These are phyloP conservation scores for Pyrrhoderma noxium DNA, from an alignment of 1,284 basidiomycete species.

Conservation along the genomic window DNA sequence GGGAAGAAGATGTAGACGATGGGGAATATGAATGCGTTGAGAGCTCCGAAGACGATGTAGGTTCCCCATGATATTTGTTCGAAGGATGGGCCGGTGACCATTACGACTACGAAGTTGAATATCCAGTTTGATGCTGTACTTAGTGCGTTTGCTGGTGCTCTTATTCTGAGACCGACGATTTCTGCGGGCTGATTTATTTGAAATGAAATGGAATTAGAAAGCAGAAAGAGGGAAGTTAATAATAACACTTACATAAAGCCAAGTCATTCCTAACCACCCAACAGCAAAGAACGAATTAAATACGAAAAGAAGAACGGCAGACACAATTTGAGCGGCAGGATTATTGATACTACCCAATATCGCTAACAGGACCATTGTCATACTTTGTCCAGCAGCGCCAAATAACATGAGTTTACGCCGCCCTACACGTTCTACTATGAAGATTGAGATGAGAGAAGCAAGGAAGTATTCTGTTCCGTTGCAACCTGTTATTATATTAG, in stretches of 20 bases:
- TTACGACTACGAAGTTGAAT: slow-evolving; percentile 60
- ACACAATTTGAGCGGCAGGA: slow-evolving; percentile 41
- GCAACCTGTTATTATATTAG: slow-evolving; percentile 60
- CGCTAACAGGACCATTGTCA: slow-evolving; percentile 54
- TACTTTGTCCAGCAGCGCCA: slow-evolving; percentile 56
- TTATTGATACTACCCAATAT: slow-evolving; percentile 46
- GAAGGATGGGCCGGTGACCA: slow-evolving; percentile 62
- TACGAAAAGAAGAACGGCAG: slow-evolving; percentile 54
- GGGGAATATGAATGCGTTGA: slow-evolving; percentile 57
- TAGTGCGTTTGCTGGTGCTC: slow-evolving; percentile 62
- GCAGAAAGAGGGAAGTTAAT: no score
- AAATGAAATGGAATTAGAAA: no score
- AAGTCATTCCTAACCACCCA: slow-evolving; percentile 70
- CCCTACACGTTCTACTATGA: slow-evolving; percentile 56
- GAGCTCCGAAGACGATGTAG: slow-evolving; percentile 54
- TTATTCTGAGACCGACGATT: slow-evolving; percentile 55
- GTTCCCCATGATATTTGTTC: slow-evolving; percentile 55
- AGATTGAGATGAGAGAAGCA: slow-evolving; percentile 52
- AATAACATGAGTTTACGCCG: slow-evolving; percentile 65
- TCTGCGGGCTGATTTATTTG: slow-evolving; percentile 43
- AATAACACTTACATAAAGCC: slow-evolving; percentile 44
- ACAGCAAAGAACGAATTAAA: slow-evolving; percentile 69
- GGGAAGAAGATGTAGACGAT: slow-evolving; percentile 60
- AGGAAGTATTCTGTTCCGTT: slow-evolving; percentile 67
- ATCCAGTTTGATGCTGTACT: slow-evolving; percentile 65